phyloP scores from a whole-genome alignment of 495 filamentous ascomycete genomes.

The Neurospora pannonica region DNA sequence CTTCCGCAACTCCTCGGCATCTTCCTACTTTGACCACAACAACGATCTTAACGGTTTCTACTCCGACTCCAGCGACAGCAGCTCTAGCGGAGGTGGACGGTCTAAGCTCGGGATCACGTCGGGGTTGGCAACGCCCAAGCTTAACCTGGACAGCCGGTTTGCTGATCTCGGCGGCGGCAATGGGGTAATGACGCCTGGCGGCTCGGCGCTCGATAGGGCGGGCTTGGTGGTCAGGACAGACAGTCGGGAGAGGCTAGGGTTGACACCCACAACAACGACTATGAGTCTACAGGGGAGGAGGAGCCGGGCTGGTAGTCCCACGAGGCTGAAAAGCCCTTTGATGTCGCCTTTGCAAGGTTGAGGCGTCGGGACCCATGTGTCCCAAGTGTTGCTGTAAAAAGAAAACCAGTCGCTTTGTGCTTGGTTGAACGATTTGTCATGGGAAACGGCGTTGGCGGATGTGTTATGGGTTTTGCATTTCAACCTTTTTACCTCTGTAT shows the following conservation, averaged over 20 bases:
- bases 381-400: background rate
- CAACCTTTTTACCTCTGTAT: background rate
- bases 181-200: slow-evolving; percentile 15
- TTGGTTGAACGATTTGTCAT: background rate
- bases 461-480: background rate
- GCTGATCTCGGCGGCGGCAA: slow-evolving; percentile 36
- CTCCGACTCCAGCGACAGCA: slow-evolving; percentile 42
- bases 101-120: slow-evolving; percentile 43
- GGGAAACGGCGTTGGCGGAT: background rate
- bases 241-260: slow-evolving; percentile 59
- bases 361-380: slow-evolving; percentile 12
- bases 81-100: background rate
- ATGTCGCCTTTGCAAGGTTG: slow-evolving; percentile 35
- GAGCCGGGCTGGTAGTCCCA: slow-evolving; percentile 56
- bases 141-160: slow-evolving; percentile 41
- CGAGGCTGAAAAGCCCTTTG: slow-evolving; percentile 55
- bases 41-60: slow-evolving; percentile 47
- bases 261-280: slow-evolving; percentile 29
- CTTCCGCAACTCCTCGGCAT: slow-evolving; percentile 16
- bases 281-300: slow-evolving; percentile 42
- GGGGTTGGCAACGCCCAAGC: slow-evolving; percentile 54
- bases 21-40: slow-evolving; percentile 26
- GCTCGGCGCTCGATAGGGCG: slow-evolving; percentile 57
- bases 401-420: background rate
- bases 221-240: slow-evolving; percentile 72